Conservation (phyloP, 495 filamentous ascomycete species). For the Tricharina praecox region DNA sequence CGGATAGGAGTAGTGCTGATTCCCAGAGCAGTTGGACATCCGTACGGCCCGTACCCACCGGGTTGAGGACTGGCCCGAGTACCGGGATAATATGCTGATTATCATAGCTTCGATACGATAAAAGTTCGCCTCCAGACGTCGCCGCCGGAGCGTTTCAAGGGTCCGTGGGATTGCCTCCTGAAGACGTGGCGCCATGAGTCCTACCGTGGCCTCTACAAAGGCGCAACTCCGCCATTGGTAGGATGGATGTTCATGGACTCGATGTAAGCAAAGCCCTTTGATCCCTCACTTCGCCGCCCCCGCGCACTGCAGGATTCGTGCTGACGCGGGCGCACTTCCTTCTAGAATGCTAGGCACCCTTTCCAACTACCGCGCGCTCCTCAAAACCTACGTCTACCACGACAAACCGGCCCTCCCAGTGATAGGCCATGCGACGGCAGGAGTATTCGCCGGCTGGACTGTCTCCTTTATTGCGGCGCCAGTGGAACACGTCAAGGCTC, state of each 20-base stretch:
- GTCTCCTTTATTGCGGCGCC: constrained; percentile 86
- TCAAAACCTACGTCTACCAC: constrained; percentile 63
- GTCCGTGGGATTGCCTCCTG: constrained; percentile 70
- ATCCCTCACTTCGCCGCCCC: too few species aligned
- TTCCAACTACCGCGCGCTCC: constrained; percentile 66
- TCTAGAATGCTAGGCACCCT: constrained; percentile 74
- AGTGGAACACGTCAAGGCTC: constrained; percentile 88
- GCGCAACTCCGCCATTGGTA: constrained; percentile 72
- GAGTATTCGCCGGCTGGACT: constrained; percentile 70
- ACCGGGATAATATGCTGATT: too few species aligned
- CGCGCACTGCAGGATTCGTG: too few species aligned
- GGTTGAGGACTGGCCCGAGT: too few species aligned
- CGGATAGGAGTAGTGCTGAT: constrained; percentile 3
- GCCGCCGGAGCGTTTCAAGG: constrained; percentile 53
- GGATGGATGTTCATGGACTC: constrained; percentile 99
- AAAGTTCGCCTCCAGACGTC: constrained; percentile 94
- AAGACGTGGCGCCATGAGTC: constrained; percentile 71
- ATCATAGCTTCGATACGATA: constrained; percentile 87
- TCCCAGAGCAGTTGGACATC: constrained; percentile 51
- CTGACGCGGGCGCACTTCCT: too few species aligned
- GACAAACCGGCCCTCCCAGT: constrained; percentile 28
- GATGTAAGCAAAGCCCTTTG: constrained; percentile 32
- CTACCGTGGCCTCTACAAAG: constrained; percentile 67
- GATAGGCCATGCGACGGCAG: constrained; percentile 70
- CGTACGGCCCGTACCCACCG: too few species aligned